Evolutionary conservation across 495 filamentous ascomycete genomes (phyloP), one percentile per base, ranked within the genome.

Genomic region (Amorphotheca resinae): DNA sequence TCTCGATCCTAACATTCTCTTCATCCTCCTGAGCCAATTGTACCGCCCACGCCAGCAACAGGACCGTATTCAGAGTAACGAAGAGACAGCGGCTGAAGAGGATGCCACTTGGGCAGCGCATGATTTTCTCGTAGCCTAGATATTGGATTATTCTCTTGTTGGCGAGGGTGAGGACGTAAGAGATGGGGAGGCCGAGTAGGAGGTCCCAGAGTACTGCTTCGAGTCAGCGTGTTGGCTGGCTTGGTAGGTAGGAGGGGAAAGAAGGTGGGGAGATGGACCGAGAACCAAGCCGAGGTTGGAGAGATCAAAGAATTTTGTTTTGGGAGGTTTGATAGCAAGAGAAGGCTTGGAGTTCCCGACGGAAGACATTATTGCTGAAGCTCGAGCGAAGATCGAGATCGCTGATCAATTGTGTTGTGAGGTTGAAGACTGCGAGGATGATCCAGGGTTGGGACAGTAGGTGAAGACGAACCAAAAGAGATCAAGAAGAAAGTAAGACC

Each of bases 71-170:
- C 0, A 38, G 21, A 21, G 23, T 15, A 3, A 26, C 32, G 22
- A 48, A 48, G 14, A 48, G 4, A 2, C n/a, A n/a, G n/a, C n/a
- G n/a, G n/a, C n/a, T n/a, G n/a, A n/a, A n/a, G n/a, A n/a, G n/a
- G n/a, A n/a, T n/a, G n/a, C n/a, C n/a, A n/a, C n/a, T n/a, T n/a
- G n/a, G 42, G 21, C n/a, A 33, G 16, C n/a, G 37, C 45, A 49
- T 38, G 4, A 18, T 33, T 26, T 45, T 38, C 33, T 36, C 50
- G 5, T 22, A 42, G 14, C 42, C 38, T 16, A 39, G n/a, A 7
- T 3, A 6, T 6, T 7, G 15, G 17, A 41, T 17, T 11, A 38
- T 40, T 14, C 21, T 21, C 9, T 18, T 20, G 32, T 35, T 41
- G 30, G 35, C 20, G 17, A 34, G 21, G 20, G 41, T 32, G 14